A percentile compares a stretch with the other conserved stretches of the same genome.
These are phyloP conservation scores for Hypoxylon fuscum DNA, from an alignment of 495 filamentous ascomycete species.

Conservation along the genomic window DNA sequence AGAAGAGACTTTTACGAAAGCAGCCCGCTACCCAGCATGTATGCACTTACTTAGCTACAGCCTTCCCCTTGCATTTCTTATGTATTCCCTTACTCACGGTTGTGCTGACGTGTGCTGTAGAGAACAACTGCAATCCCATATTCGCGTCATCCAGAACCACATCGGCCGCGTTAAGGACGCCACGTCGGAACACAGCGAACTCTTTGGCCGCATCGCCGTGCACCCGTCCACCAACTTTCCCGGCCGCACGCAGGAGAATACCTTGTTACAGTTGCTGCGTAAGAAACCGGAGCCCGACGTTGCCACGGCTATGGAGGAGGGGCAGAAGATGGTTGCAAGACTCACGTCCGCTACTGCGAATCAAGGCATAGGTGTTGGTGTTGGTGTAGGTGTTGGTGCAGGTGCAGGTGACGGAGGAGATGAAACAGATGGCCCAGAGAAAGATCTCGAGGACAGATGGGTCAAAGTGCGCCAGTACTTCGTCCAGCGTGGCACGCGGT, in stretches of 20 bases:
- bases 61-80: background rate
- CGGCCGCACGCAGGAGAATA: slow-evolving; percentile 69
- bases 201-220: slow-evolving; percentile 69
- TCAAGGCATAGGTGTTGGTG: slow-evolving; percentile 21
- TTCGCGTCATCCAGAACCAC: slow-evolving; percentile 70
- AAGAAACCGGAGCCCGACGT: slow-evolving; percentile 83
- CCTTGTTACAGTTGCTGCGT: slow-evolving; percentile 72
- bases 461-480: slow-evolving; percentile 52
- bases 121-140: slow-evolving; percentile 73
- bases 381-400: slow-evolving; percentile 3
- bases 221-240: slow-evolving; percentile 83
- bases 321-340: slow-evolving; percentile 51
- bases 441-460: slow-evolving; percentile 53
- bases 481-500: slow-evolving; percentile 47
- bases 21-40: slow-evolving; percentile 53
- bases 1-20: slow-evolving; percentile 48
- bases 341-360: slow-evolving; percentile 27
- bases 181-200: slow-evolving; percentile 64
- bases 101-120: slow-evolving; percentile 46
- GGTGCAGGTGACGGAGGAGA: background rate
- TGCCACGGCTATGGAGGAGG: slow-evolving; percentile 75
- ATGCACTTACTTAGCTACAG: slow-evolving; percentile 1
- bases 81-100: background rate
- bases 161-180: slow-evolving; percentile 67
- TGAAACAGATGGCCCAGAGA: slow-evolving; percentile 47